phyloP scores from a whole-genome alignment of 2,329 filamentous ascomycete genomes.

The Alternaria ventricosa region DNA sequence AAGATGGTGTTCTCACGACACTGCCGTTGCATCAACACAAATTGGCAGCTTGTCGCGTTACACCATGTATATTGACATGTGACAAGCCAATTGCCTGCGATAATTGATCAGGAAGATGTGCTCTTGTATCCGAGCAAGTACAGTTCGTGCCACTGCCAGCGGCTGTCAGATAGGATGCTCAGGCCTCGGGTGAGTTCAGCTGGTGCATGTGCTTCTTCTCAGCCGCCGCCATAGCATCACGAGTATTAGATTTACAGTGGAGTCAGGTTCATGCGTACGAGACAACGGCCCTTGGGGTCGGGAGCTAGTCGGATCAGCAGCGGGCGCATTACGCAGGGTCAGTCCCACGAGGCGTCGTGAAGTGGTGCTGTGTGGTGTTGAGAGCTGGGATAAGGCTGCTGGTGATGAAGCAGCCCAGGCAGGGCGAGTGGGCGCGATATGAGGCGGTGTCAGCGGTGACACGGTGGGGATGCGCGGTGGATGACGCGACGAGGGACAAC shows the following conservation, averaged over 20 bases:
- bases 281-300: constrained; percentile 13
- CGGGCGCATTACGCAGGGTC: constrained; percentile 16
- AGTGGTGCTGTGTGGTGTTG: not conserved
- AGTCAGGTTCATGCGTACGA: constrained; percentile 15
- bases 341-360: constrained; percentile 1
- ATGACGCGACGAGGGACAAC: constrained; percentile 35
- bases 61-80: not conserved
- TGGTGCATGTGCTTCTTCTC: not conserved
- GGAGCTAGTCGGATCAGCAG: constrained; percentile 17
- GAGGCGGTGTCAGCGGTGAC: constrained; percentile 1
- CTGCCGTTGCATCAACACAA: not conserved
- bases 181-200: not conserved
- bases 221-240: not conserved
- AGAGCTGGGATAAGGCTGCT: constrained; percentile 2
- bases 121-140: not conserved
- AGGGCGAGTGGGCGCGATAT: constrained; percentile 3
- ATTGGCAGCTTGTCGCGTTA: not conserved
- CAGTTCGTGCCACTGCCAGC: not conserved
- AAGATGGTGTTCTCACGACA: not conserved
- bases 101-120: not conserved
- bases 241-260: constrained; percentile 9
- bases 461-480: constrained; percentile 20
- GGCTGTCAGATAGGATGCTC: not conserved
- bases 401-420: not conserved
- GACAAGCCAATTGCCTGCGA: not conserved